Conservation (phyloP, 2,329 filamentous ascomycete genomes). For the Colletotrichum falcatum region DNA sequence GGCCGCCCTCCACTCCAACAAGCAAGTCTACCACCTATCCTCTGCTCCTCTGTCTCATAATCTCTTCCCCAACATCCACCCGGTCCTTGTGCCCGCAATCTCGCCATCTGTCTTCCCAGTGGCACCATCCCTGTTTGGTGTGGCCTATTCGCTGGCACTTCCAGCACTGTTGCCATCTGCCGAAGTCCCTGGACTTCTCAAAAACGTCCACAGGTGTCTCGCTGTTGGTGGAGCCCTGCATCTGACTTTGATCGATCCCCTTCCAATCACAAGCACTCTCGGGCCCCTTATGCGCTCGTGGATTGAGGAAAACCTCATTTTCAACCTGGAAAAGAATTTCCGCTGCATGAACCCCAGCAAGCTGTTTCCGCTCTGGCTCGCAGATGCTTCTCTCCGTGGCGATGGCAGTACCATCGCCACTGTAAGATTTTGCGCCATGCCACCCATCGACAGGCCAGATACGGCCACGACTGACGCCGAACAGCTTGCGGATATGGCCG, state of each 20-base stretch:
- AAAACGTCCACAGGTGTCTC: slow-evolving; percentile 68
- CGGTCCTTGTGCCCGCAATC: slow-evolving; percentile 54
- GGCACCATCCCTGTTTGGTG: slow-evolving; percentile 58
- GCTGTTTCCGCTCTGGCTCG: slow-evolving; percentile 70
- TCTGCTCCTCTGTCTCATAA: slow-evolving; percentile 53
- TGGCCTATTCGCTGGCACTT: slow-evolving; percentile 66
- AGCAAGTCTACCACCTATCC: slow-evolving; percentile 61
- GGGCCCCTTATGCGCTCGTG: slow-evolving; percentile 70
- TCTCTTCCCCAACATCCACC: slow-evolving; percentile 55
- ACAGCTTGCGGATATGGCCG: slow-evolving; percentile 47
- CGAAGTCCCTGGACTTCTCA: slow-evolving; percentile 67
- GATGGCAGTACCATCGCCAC: slow-evolving; percentile 61
- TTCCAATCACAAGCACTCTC: slow-evolving; percentile 64
- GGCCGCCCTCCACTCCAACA: slow-evolving; percentile 56
- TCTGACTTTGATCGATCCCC: slow-evolving; percentile 72
- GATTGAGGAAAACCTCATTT: slow-evolving; percentile 71
- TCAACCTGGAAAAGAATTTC: slow-evolving; percentile 69
- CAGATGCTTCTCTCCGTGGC: slow-evolving; percentile 64
- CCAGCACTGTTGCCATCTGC: slow-evolving; percentile 67
- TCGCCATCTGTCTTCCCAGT: slow-evolving; percentile 53
- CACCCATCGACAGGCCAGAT: slow-evolving; percentile 47
- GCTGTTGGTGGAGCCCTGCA: slow-evolving; percentile 67
- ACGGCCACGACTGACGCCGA: slow-evolving; percentile 41
- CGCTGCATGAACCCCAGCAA: slow-evolving; percentile 70
- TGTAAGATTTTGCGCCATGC: slow-evolving; percentile 62